Percentiles rank a stretch among this genome's conserved stretches.
Evolutionary conservation across 352 stramenopile species (phyloP).

Genomic region (Pythium periplocum): DNA sequence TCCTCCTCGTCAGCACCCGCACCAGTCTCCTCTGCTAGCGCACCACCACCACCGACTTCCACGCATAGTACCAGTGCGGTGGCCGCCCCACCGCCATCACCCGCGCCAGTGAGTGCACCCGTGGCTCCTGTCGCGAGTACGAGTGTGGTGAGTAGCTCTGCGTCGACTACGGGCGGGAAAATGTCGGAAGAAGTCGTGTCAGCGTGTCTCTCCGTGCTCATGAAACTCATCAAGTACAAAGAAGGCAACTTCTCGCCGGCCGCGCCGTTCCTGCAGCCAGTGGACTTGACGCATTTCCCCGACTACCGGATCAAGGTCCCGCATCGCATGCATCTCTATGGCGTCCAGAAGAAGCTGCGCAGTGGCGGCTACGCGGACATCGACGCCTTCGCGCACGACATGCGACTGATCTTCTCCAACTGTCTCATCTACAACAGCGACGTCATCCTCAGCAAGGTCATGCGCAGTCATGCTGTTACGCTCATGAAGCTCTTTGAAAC

Average conservation of each 20-base stretch:
- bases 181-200: conserved; percentile 55
- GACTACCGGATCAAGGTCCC: conserved; percentile 84
- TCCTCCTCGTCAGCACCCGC: not conserved
- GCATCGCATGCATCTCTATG: conserved; percentile 81
- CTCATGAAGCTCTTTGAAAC: conserved; percentile 82
- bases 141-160: too few relatives aligned
- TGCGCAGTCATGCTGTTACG: conserved; percentile 77
- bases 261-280: conserved; percentile 73
- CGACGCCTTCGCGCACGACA: conserved; percentile 67
- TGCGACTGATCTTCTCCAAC: conserved; percentile 85
- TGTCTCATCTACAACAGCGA: conserved; percentile 87
- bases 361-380: conserved; percentile 62
- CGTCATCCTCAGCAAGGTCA: conserved; percentile 76
- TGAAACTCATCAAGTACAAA: conserved; percentile 86
- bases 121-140: too few relatives aligned
- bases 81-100: not conserved
- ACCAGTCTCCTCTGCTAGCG: not conserved
- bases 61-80: not conserved
- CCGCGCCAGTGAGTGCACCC: not conserved
- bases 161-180: conserved; percentile 17
- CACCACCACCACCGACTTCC: not conserved
- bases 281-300: conserved; percentile 77
- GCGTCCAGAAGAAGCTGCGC: conserved; percentile 79
- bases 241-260: conserved; percentile 65
- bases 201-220: conserved; percentile 56